Evolutionary conservation across 2,329 filamentous ascomycete genomes (phyloP), one percentile per base, ranked within the genome.

Genomic region (Penicillium sp.): DNA sequence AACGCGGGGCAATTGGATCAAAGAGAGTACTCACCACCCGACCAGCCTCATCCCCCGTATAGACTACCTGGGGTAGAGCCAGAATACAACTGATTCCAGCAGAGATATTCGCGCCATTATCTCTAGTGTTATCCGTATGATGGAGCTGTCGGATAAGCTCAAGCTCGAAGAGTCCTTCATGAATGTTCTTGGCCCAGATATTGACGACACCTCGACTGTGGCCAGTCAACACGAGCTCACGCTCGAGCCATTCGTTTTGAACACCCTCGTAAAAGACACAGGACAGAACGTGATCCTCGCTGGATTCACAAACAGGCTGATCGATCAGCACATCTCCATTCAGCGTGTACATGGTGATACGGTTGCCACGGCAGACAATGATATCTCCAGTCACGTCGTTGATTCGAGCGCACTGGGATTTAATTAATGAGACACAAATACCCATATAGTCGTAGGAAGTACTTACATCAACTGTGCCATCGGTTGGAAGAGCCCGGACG

Each of bases 261-360:
- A 87, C 84, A 0, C 93, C 93, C 72, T 98, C 93, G 75, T 98
- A 98, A 73, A 96, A 96, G 3, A 93, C 90, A 62, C 92, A 95
- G 1, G 89, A 87, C 48, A 90, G 82, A 2, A 97, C 86, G 33
- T 83, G 86, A 69, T 97, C 93, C 24, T 93, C 90, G 10, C 82
- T 79, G 5, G 79, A 76, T 19, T 85, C 82, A 66, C 91, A 95
- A 0, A 96, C 84, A 35, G 90, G 88, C 72, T 96, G 91, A 56
- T 95, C 87, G 0, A 97, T 79, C 2, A 99, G 80, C 1, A 93
- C 74, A 7, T 90, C 86, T 3, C 95, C 95, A 65, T 99, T 99
- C 37, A 99, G 82, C 0, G 91, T 93, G 73, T 91, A 97, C 1
- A 99, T 76, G 5, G 89, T 79, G 37, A 96, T 82, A 37, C 88